Evolutionary conservation across 805 yeast genomes (phyloP), one percentile per base, ranked within the genome.

Genomic region (Metschnikowia proteae): DNA sequence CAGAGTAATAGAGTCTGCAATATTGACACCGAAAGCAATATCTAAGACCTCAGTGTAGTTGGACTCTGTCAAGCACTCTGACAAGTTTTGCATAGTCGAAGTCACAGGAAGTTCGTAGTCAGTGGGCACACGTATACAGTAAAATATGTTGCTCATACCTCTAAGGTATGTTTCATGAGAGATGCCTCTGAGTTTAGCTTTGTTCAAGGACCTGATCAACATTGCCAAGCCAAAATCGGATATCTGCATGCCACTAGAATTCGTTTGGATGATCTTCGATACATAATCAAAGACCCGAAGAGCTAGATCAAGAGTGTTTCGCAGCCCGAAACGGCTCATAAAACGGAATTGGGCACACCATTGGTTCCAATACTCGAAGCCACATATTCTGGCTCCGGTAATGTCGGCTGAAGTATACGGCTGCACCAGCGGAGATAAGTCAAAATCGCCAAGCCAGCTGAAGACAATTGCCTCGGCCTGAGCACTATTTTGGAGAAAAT

Each of bases 401-500:
- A 27, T 17, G 11, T 33, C 22, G 17, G 23, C n/a, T 6, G 45
- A 42, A 22, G 17, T 42, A 3, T 42, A 25, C 7, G 45, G 45
- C 2, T 26, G 9, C 9, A 17, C 5, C 5, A 8, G n/a, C 4
- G 27, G 6, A 4, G 37, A 22, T 22, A 42, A 42, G 6, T 25
- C 38, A 17, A 42, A 42, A 8, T n/a, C 28, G 1, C 11, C 6
- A 7, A 38, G 37, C 69, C 67, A 67, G 6, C 53, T 45, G 1
- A 40, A 27, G 17, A 50, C 46, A 6, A 58, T 3, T 2, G 32
- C n/a, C 55, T 56, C 31, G 43, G 74, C 68, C 22, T 58, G 56
- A 5, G 40, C 28, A 26, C 58, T 55, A 22, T 68, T 60, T 6
- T 69, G 72, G 5, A 76, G 43, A 46, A 67, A 67, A 17, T 74